Evolutionary conservation across 768 basidiomycete species (phyloP).

Genomic region (Kwoniella sp.): DNA sequence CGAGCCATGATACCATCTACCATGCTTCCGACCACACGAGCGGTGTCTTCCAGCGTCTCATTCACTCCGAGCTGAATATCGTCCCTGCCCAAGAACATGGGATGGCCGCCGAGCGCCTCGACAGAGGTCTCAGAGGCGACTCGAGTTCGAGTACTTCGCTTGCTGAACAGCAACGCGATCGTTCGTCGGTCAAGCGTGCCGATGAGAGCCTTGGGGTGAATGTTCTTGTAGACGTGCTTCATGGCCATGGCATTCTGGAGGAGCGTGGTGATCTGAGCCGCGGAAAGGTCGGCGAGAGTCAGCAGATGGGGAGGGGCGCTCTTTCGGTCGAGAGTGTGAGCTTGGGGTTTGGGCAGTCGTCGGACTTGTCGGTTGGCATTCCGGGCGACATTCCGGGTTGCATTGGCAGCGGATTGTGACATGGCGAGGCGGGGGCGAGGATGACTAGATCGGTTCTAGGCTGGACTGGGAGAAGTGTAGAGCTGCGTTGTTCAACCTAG

Average conservation of each 20-base stretch:
- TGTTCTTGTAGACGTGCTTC: slow-evolving; percentile 51
- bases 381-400: not conserved
- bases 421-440: not conserved
- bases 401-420: not conserved
- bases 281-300: slow-evolving; percentile 84
- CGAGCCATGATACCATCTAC: slow-evolving; percentile 95
- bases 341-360: slow-evolving; percentile 6
- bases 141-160: slow-evolving; percentile 90
- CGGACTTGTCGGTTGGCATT: slow-evolving; percentile 2
- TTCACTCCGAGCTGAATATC: slow-evolving; percentile 98
- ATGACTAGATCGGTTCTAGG: not conserved
- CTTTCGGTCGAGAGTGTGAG: not conserved
- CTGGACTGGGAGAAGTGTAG: not conserved
- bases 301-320: slow-evolving; percentile 69
- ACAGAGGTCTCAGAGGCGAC: slow-evolving; percentile 83
- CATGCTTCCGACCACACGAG: slow-evolving; percentile 89
- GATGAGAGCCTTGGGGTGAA: slow-evolving; percentile 11
- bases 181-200: slow-evolving; percentile 64
- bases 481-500: not conserved
- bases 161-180: slow-evolving; percentile 86
- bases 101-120: slow-evolving; percentile 76
- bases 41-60: slow-evolving; percentile 80
- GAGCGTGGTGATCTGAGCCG: slow-evolving; percentile 70
- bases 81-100: slow-evolving; percentile 82
- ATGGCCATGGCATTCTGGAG: slow-evolving; percentile 65